Evolutionary conservation across 768 basidiomycete genomes (phyloP).

Genomic region (Favolaschia claudopus): DNA sequence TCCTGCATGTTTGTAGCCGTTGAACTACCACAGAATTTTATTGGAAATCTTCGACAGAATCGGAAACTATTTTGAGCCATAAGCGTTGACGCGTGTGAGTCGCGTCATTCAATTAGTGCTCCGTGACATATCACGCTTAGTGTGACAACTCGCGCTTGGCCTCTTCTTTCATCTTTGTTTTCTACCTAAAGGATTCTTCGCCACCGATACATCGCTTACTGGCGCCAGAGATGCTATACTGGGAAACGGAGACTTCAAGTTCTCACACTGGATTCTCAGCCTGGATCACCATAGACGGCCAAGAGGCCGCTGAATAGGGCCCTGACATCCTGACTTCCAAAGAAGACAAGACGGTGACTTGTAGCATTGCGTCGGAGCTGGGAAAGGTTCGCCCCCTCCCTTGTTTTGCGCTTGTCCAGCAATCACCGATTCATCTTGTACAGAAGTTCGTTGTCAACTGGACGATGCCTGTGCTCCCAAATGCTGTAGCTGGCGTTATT

Average conservation of each 20-base stretch:
- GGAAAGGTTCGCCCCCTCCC: conserved; percentile 29
- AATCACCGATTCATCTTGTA: background rate
- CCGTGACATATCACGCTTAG: too few relatives aligned
- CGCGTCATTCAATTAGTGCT: too few relatives aligned
- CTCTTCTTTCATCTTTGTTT: background rate
- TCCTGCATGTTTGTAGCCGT: too few relatives aligned
- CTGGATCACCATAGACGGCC: conserved; percentile 27
- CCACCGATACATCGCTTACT: background rate
- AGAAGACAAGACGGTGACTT: conserved; percentile 24
- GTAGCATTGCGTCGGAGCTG: conserved; percentile 34
- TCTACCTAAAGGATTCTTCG: background rate
- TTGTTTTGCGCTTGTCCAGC: background rate
- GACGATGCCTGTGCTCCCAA: background rate
- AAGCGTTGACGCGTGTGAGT: too few relatives aligned
- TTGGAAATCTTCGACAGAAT: too few relatives aligned
- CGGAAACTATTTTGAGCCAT: too few relatives aligned
- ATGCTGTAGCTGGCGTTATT: background rate
- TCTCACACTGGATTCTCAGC: conserved; percentile 18
- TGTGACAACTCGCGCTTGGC: background rate
- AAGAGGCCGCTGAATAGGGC: conserved; percentile 20
- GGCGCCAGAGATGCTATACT: conserved; percentile 14
- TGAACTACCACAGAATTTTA: too few relatives aligned
- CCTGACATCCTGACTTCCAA: conserved; percentile 22
- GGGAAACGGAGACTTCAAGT: too few relatives aligned
- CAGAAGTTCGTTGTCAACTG: conserved; percentile 21